Evolutionary conservation across 116 monocot species (phyloP), one percentile per base, ranked within the genome.

Genomic region (Zostera marina): DNA sequence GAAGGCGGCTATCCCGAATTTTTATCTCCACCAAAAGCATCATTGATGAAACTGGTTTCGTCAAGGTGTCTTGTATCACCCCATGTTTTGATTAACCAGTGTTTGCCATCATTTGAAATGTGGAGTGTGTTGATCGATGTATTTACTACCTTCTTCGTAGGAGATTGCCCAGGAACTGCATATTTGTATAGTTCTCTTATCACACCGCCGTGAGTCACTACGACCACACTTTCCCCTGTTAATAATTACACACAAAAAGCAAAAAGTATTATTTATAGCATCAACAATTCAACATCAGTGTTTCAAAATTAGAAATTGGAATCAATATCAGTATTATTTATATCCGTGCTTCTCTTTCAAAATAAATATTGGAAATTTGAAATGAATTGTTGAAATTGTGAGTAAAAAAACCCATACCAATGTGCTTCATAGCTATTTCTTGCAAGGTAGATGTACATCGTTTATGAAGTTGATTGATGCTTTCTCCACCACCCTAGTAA

Each of bases 401-500:
- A 51, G 49, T 8, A 51, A 51, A 2, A 32, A 32, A 56, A 13
- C 0, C 7, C 48, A 52, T 82, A 85, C 96, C 96, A 66, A 42
- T 74, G 66, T 98, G 90, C 72, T 83, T 85, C 38, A 20, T 64
- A 64, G 90, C 90, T 70, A 98, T 83, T 59, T 48, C 68, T 52
- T 83, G 72, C 76, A 98, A 59, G 43, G 66, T 73, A 59, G 85
- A 83, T 54, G 76, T 74, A 70, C 89, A 83, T 44, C 98, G 73
- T 44, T 71, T 38, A 59, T 80, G 72, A 68, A 98, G 66, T 69
- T 90, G 86, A 74, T 76, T 63, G 49, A 81, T 65, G 71, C 98
- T 98, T 65, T 98, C 90, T 68, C 98, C 98, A 77, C 86, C 89
- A 81, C 90, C 98, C 98, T 98, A 72, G 20, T 51, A 8, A 51